Conservation (phyloP, 306 rosid genomes). For the Pachyrhizus erosus region DNA sequence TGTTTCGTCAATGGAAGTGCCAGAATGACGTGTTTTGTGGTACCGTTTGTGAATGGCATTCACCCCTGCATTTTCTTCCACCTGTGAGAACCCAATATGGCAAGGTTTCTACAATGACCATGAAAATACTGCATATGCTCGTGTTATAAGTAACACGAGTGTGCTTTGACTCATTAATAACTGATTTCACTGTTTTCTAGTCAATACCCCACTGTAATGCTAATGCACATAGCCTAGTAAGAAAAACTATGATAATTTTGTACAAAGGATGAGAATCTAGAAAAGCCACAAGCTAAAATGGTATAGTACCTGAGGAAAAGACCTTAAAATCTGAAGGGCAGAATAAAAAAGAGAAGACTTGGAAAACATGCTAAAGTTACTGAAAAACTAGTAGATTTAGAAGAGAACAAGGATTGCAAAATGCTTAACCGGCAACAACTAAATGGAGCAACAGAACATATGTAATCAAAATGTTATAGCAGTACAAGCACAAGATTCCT, state of each 20-base stretch:
- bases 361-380: neutral
- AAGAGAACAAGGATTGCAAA: conserved; percentile 13
- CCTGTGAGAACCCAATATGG: too few species aligned
- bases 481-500: conserved; percentile 15
- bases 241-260: neutral
- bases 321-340: neutral
- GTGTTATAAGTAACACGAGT: too few species aligned
- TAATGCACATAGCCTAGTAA: neutral
- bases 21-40: too few species aligned
- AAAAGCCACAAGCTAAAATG: neutral
- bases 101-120: too few species aligned
- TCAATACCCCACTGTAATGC: too few species aligned
- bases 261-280: neutral
- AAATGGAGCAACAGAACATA: too few species aligned
- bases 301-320: neutral
- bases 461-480: conserved; percentile 13
- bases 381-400: conserved; percentile 1
- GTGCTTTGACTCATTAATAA: neutral
- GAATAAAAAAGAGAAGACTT: neutral
- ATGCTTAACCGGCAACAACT: too few species aligned
- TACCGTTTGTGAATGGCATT: too few species aligned
- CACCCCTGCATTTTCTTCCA: too few species aligned
- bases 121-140: too few species aligned
- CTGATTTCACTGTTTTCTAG: neutral
- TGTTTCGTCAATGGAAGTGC: too few species aligned